Base-by-base conservation (phyloP, 2,329 filamentous ascomycete species). In the Fusarium sp. region DNA sequence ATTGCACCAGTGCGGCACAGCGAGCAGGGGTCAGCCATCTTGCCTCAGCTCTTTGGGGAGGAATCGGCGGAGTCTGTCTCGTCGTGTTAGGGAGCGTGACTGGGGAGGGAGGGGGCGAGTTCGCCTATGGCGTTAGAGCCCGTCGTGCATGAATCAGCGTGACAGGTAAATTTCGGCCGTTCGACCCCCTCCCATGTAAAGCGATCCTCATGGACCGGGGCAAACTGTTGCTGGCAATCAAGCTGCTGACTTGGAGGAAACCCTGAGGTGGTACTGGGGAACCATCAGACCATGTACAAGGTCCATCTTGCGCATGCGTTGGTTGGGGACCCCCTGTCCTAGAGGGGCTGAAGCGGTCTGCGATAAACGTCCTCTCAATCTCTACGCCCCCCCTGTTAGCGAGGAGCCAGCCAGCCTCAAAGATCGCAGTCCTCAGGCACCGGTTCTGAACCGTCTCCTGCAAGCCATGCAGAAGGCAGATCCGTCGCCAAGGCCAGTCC, bases 1-100 rank as follows among this genome's bases (percentile, higher is more conserved):
- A 70, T 76, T 69, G 74, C 73, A 73, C 74, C 71, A 77, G 67
- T 78, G 67, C 68, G 74, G 77, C 71, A 74, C 69, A 68, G 70
- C 18, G 7, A 54, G 64, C 76, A 78, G 67, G 77, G 77, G 64
- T 75, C 63, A 58, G 56, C 43, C 64, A 57, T 61, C 65, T 67
- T 73, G 77, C 78, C 77, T 79, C 77, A 78, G 72, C 75, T 70
- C 64, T 32, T 34, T 14, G 54, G 14, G 56, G 61, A 76, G 73
- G 76, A 57, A 41, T 70, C 50, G 58, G 61, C 61, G 50, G 61
- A 67, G 61, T 64, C 56, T 41, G 45, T 66, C 60, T 66, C 50
- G 48, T 52, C 27, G 48, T 54, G 48, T 54, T 18, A 6, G 48
- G 48, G 48, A 62, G 41, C 62, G 56, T 59, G 58, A 66, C 50